Base-by-base conservation (phyloP, 2,329 filamentous ascomycete species). In the Cordyceps tenuipes region DNA sequence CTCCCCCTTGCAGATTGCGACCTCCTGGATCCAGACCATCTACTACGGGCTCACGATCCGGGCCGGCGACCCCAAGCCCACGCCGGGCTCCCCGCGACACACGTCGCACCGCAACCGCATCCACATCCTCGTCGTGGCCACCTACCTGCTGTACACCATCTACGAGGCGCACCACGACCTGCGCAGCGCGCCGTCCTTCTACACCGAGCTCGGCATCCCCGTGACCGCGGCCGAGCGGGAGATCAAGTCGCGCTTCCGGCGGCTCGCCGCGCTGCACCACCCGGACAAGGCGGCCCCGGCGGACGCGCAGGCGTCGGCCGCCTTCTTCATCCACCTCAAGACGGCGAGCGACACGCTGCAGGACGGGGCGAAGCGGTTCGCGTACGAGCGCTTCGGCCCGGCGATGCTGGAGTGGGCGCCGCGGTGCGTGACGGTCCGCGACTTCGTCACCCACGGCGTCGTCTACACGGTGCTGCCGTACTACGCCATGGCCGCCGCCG, bases 1-100 rank as follows among this genome's bases (percentile, higher is more conserved):
- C 8, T 9, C 43, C 1, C 8, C 43, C n/a, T n/a, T 10, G 52
- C 63, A 95, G 90, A 83, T 93, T 66, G 88, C 86, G 53, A 92
- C 91, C 43, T 83, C 84, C 64, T 89, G 87, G 77, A 72, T 88
- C 6, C 93, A 97, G 72, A 81, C 82, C 63, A 78, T 95, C 66
- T 94, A 91, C 77, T 99, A 97, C 77, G 82, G 87, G 68, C 76
- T 97, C 66, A 89, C 90, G 59, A 93, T 96, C 71, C 91, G 92
- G 65, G 94, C 91, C 51, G 94, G 94, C 69, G 86, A 91, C 63
- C 89, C 89, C 15, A 89, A 88, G 62, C 93, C 88, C 1, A 83
- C 76, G 61, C 83, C 88, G 41, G 83, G 89, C 72, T 79, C 82
- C n/a, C 80, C 85, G 2, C 85, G 85, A 65, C 90, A 84, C 71